These are phyloP conservation scores for Ambrosiella xylebori DNA, from an alignment of 2,329 filamentous ascomycete species.

Conservation along the genomic window DNA sequence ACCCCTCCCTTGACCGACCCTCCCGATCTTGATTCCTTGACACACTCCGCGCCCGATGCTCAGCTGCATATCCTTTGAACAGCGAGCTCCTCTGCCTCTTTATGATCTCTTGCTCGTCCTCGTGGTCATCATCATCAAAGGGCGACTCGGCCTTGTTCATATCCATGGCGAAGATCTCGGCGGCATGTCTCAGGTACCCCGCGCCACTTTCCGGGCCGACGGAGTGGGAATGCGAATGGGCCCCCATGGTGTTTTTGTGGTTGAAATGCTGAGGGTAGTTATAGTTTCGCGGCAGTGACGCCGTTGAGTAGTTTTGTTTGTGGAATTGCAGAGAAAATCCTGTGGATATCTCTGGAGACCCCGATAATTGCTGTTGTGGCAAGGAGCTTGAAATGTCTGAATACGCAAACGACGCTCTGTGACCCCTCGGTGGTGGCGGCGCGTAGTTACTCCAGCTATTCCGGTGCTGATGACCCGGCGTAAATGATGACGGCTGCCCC, in stretches of 20 bases:
- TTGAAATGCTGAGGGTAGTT: background rate
- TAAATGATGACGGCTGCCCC: background rate
- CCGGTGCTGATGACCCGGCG: background rate
- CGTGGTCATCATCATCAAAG: background rate
- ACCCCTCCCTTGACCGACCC: background rate
- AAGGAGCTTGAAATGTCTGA: background rate
- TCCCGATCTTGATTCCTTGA: background rate
- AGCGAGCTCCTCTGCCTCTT: background rate
- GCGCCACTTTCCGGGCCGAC: background rate
- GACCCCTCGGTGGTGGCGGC: background rate
- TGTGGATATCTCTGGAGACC: too few species aligned
- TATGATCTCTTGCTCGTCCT: background rate
- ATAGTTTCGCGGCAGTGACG: background rate
- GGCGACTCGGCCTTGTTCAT: background rate
- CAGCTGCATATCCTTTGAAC: background rate
- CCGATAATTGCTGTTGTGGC: too few species aligned
- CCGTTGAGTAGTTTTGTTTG: background rate
- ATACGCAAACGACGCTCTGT: background rate
- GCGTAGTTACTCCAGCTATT: background rate
- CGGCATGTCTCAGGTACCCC: background rate
- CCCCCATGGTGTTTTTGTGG: conserved; percentile 2
- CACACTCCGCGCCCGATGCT: conserved; percentile 1
- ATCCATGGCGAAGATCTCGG: background rate
- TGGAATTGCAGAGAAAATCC: background rate
- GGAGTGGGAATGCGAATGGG: conserved; percentile 6